A percentile compares a stretch with the other conserved stretches of the same genome.
Evolutionary conservation across 352 stramenopile genomes (phyloP).

Genomic region (Globisporangium rhizosaccharum): DNA sequence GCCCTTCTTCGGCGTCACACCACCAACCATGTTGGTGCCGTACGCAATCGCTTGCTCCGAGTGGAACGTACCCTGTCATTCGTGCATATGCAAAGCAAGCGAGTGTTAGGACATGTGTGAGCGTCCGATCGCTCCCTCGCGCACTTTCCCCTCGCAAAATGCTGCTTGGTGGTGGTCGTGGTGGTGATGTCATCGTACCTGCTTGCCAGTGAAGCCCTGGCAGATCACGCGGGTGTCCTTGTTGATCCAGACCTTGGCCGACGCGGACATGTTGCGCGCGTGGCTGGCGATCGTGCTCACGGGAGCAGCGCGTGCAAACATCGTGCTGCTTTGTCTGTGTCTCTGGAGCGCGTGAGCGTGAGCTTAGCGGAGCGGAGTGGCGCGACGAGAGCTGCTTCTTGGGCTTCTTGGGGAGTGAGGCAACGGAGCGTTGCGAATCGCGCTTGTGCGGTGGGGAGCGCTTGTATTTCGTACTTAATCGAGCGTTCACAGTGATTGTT

Average conservation of each 20-base stretch:
- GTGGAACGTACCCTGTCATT: slow-evolving; percentile 96
- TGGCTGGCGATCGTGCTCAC: slow-evolving; percentile 39
- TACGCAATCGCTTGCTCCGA: slow-evolving; percentile 98
- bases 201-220: slow-evolving; percentile 99
- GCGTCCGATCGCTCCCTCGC: too few species aligned
- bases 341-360: background rate
- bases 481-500: too few species aligned
- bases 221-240: slow-evolving; percentile 99
- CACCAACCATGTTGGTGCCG: slow-evolving; percentile 99
- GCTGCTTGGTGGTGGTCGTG: too few species aligned
- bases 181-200: slow-evolving; percentile 52
- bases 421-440: too few species aligned
- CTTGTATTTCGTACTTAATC: too few species aligned
- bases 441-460: too few species aligned
- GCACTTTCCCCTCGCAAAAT: too few species aligned
- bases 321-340: slow-evolving; percentile 10
- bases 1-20: slow-evolving; percentile 98
- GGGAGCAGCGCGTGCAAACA: slow-evolving; percentile 53
- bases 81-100: background rate
- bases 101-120: too few species aligned
- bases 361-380: background rate
- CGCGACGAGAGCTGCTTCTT: background rate
- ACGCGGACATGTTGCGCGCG: slow-evolving; percentile 88
- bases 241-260: slow-evolving; percentile 99
- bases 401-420: too few species aligned